These are phyloP conservation scores for Cylindrotheca fusiformis DNA, from an alignment of 108 stramenopile species.

Conservation along the genomic window DNA sequence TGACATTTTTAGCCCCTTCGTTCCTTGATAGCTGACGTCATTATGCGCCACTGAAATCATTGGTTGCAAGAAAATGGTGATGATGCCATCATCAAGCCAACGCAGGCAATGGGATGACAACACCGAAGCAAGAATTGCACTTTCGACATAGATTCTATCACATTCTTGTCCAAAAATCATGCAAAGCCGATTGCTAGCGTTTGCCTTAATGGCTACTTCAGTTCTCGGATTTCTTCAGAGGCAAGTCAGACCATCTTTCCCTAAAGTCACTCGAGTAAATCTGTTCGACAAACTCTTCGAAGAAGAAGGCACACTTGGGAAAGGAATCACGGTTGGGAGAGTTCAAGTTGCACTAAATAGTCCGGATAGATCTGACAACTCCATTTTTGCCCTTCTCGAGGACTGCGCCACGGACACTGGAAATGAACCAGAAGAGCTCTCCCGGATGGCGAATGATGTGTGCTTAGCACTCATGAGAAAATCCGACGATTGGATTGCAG, in stretches of 20 bases:
- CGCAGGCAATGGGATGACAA: too few species aligned
- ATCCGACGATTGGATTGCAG: constrained; percentile 68
- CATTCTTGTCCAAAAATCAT: too few species aligned
- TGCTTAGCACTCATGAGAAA: constrained; percentile 67
- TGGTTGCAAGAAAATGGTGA: too few species aligned
- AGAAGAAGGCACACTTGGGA: constrained; percentile 75
- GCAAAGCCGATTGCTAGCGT: too few species aligned
- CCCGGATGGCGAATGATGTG: constrained; percentile 56
- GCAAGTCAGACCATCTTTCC: constrained; percentile 6
- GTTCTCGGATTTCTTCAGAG: too few species aligned
- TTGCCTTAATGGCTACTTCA: too few species aligned
- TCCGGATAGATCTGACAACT: constrained; percentile 38
- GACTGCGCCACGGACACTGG: constrained; percentile 30
- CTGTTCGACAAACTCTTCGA: constrained; percentile 79
- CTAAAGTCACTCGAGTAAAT: constrained; percentile 28
- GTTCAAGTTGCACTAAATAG: constrained; percentile 63
- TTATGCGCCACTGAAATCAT: too few species aligned
- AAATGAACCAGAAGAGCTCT: constrained; percentile 45
- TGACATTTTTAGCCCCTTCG: too few species aligned
- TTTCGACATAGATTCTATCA: too few species aligned
- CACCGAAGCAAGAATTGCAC: too few species aligned
- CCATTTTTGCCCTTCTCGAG: constrained; percentile 64
- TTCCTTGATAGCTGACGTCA: too few species aligned
- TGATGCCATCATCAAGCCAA: too few species aligned
- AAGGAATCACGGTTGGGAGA: constrained; percentile 83